These are phyloP conservation scores for Clavaria fumosa DNA, from an alignment of 768 basidiomycete genomes.

Conservation along the genomic window DNA sequence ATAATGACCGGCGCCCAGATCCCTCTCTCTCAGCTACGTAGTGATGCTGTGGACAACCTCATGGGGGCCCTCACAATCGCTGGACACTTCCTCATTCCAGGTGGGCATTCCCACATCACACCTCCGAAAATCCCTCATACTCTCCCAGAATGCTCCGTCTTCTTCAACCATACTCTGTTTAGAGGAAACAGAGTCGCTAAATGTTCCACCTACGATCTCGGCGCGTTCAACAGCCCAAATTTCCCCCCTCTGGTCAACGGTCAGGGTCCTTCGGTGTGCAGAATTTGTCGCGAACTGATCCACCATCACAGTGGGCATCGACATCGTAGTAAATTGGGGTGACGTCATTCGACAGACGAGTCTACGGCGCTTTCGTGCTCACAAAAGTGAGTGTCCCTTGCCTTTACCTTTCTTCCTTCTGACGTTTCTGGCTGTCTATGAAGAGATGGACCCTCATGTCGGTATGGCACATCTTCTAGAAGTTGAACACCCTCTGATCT, in stretches of 20 bases:
- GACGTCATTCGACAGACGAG: constrained; percentile 74
- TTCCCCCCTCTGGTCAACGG: constrained; percentile 73
- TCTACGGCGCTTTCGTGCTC: constrained; percentile 61
- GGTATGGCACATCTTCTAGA: constrained; percentile 25
- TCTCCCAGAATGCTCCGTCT: constrained; percentile 61
- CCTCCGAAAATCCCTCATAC: not conserved
- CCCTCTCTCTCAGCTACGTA: constrained; percentile 78
- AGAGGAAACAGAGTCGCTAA: constrained; percentile 80
- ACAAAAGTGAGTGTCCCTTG: constrained; percentile 39
- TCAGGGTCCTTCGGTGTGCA: constrained; percentile 12
- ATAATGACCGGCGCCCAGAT: constrained; percentile 91
- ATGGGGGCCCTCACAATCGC: constrained; percentile 82
- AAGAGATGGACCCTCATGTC: constrained; percentile 72
- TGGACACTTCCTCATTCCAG: constrained; percentile 85
- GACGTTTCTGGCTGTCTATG: too few species aligned
- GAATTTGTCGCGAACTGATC: constrained; percentile 6
- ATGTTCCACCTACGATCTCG: constrained; percentile 65
- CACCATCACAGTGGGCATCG: constrained; percentile 55
- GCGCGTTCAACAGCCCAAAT: constrained; percentile 77
- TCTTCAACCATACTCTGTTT: constrained; percentile 81
- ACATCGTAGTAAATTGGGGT: constrained; percentile 81
- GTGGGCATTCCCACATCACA: constrained; percentile 19
- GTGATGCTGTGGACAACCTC: constrained; percentile 88
- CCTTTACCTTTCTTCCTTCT: too few species aligned
- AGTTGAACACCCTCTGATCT: too few species aligned